Evolutionary conservation across 2,329 filamentous ascomycete genomes (phyloP).

Genomic region (Hypoxylon sp.): DNA sequence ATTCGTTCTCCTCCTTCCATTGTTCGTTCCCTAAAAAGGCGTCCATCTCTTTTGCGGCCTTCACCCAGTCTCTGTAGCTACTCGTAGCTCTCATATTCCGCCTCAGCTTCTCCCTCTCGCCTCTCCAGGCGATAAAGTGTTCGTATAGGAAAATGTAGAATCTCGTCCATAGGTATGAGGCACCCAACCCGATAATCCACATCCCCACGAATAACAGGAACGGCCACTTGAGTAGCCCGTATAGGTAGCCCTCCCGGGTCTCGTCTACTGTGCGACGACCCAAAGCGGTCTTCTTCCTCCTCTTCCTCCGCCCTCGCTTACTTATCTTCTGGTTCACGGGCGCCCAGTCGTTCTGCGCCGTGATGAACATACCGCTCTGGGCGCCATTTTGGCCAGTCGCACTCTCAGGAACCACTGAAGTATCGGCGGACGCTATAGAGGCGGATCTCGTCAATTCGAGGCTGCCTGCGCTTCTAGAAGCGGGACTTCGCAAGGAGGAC

Average conservation of each 20-base stretch:
- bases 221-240: conserved; percentile 92
- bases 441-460: conserved; percentile 60
- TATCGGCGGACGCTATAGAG: conserved; percentile 59
- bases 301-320: conserved; percentile 60
- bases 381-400: conserved; percentile 56
- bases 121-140: conserved; percentile 90
- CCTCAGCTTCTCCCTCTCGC: conserved; percentile 79
- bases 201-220: conserved; percentile 83
- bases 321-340: conserved; percentile 82
- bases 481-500: conserved; percentile 60
- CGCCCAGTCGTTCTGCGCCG: conserved; percentile 95
- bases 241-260: conserved; percentile 93
- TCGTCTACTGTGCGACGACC: conserved; percentile 84
- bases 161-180: conserved; percentile 84
- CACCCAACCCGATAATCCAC: conserved; percentile 82
- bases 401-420: conserved; percentile 50
- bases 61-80: conserved; percentile 87
- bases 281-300: conserved; percentile 58
- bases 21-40: conserved; percentile 82
- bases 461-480: conserved; percentile 59
- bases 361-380: conserved; percentile 73
- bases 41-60: conserved; percentile 84
- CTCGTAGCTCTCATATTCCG: conserved; percentile 78
- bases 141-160: conserved; percentile 95
- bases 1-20: conserved; percentile 85